phyloP scores from a whole-genome alignment of 805 yeast species.

The Saturnispora besseyi region DNA sequence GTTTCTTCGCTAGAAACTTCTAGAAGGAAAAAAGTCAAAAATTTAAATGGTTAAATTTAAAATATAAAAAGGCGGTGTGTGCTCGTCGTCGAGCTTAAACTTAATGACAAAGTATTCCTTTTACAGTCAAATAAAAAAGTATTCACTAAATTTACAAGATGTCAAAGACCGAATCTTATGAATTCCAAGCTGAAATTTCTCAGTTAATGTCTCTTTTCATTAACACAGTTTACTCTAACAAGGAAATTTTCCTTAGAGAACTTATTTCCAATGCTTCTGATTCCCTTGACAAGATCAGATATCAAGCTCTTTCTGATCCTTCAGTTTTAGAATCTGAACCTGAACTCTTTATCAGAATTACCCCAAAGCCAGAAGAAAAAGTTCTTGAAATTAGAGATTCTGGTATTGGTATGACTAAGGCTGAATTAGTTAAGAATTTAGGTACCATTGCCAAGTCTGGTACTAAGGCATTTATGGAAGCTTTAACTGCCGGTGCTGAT shows the following conservation, averaged over 20 bases:
- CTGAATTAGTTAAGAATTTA: constrained; percentile 95
- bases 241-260: constrained; percentile 98
- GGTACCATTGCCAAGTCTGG: constrained; percentile 99
- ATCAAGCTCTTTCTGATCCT: constrained; percentile 91
- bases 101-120: background rate
- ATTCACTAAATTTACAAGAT: constrained; percentile 12
- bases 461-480: constrained; percentile 99
- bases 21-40: background rate
- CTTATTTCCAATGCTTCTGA: constrained; percentile 97
- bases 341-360: constrained; percentile 92
- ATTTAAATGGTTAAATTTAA: background rate
- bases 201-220: constrained; percentile 99
- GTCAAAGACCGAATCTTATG: constrained; percentile 66
- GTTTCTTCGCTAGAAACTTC: constrained; percentile 4
- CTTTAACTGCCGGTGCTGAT: constrained; percentile 98
- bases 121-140: too few species aligned
- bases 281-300: constrained; percentile 97
- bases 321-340: constrained; percentile 89
- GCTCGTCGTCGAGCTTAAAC: background rate
- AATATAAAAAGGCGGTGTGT: background rate
- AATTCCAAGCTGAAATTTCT: constrained; percentile 99
- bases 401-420: constrained; percentile 99
- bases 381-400: constrained; percentile 96
- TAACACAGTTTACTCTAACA: constrained; percentile 98
- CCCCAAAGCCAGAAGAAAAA: constrained; percentile 92